Conservation (phyloP, 805 yeast genomes). For the Wickerhamomyces rabaulensis region DNA sequence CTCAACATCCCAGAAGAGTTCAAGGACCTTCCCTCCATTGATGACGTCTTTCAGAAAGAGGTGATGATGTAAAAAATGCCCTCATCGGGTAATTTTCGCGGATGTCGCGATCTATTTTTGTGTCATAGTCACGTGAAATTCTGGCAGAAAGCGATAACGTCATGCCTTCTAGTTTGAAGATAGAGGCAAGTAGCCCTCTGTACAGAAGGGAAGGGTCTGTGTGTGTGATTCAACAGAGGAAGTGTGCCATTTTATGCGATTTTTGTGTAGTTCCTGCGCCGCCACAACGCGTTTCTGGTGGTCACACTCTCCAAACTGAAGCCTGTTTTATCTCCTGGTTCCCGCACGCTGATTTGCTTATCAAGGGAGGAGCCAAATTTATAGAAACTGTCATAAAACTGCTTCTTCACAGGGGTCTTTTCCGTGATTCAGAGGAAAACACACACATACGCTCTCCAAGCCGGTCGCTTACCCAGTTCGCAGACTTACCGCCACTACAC, state of each 20-base stretch:
- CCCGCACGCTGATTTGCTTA: background rate
- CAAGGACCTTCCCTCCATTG: constrained; percentile 19
- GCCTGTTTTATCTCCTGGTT: background rate
- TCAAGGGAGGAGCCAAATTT: background rate
- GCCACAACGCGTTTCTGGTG: background rate
- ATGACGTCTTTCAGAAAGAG: constrained; percentile 2
- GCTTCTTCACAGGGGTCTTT: background rate
- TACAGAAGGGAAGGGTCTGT: background rate
- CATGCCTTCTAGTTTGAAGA: background rate
- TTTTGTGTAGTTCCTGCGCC: background rate
- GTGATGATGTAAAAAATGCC: background rate
- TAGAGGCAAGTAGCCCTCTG: background rate
- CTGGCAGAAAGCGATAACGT: background rate
- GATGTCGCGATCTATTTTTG: background rate
- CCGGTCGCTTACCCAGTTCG: too few relatives aligned
- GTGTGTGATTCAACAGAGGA: background rate
- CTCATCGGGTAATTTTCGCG: background rate
- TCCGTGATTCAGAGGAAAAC: background rate
- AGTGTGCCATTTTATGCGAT: background rate
- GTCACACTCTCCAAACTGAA: background rate
- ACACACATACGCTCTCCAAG: background rate
- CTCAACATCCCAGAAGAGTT: constrained; percentile 41
- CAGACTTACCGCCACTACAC: too few relatives aligned
- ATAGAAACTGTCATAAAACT: background rate
- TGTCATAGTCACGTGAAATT: constrained; percentile 3